These are phyloP conservation scores for Phytophthora pluvialis DNA, from an alignment of 352 stramenopile species.

Conservation along the genomic window DNA sequence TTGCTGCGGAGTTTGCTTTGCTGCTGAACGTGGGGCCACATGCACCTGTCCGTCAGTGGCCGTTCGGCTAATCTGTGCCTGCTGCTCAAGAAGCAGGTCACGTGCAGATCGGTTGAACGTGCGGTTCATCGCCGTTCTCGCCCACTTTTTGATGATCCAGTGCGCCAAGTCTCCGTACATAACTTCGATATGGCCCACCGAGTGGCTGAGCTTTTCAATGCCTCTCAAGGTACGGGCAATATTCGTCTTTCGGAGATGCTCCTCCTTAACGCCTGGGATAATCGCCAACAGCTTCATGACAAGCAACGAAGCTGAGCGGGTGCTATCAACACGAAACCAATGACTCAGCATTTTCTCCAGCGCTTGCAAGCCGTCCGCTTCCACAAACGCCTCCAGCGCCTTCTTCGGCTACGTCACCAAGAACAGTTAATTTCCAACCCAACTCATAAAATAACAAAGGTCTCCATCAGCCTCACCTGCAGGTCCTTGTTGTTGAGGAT, in stretches of 20 bases:
- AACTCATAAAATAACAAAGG: not conserved
- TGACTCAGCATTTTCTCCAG: constrained; percentile 59
- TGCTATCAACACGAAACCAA: constrained; percentile 59
- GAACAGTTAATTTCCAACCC: constrained; percentile 2
- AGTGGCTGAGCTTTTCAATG: constrained; percentile 50
- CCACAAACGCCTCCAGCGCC: constrained; percentile 66
- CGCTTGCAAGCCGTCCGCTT: constrained; percentile 55
- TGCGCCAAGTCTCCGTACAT: constrained; percentile 60
- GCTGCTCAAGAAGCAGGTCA: constrained; percentile 52
- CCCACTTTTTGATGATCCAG: constrained; percentile 72
- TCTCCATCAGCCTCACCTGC: constrained; percentile 32
- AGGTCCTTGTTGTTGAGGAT: constrained; percentile 73
- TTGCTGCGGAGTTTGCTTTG: constrained; percentile 26
- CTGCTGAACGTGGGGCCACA: constrained; percentile 18
- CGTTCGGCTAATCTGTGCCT: constrained; percentile 42
- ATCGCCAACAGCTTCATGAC: constrained; percentile 66
- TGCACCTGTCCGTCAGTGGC: constrained; percentile 40
- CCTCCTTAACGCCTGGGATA: constrained; percentile 62
- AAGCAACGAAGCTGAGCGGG: constrained; percentile 51
- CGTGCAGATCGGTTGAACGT: constrained; percentile 44
- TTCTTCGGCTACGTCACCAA: constrained; percentile 46
- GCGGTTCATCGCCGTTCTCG: constrained; percentile 52
- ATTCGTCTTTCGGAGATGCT: constrained; percentile 55
- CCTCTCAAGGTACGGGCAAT: constrained; percentile 60
- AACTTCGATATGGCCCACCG: constrained; percentile 45